Conservation (phyloP, 1,284 basidiomycete genomes). For the Peniophora sp. region DNA sequence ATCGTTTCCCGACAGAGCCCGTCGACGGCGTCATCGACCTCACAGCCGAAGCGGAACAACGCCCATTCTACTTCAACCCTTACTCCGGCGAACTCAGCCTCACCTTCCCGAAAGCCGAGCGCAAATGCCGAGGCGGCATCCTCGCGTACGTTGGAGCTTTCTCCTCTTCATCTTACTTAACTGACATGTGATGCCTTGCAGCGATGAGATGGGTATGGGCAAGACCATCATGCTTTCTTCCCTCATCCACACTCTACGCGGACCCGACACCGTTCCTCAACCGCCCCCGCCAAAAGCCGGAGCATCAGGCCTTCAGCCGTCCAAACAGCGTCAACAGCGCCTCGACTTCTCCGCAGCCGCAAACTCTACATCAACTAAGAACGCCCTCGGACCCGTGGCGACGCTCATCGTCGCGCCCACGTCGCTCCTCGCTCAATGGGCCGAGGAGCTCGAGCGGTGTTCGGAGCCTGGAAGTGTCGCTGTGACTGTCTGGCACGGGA, state of each 20-base stretch:
- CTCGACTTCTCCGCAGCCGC: slow-evolving; percentile 52
- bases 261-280: slow-evolving; percentile 29
- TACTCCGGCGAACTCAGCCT: slow-evolving; percentile 94
- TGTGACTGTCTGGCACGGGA: slow-evolving; percentile 81
- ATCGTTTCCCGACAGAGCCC: slow-evolving; percentile 57
- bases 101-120: slow-evolving; percentile 78
- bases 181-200: slow-evolving; percentile 22
- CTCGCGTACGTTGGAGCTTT: slow-evolving; percentile 62
- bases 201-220: slow-evolving; percentile 70
- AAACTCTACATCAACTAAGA: background rate
- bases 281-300: slow-evolving; percentile 13
- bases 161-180: background rate
- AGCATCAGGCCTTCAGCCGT: slow-evolving; percentile 14
- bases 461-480: slow-evolving; percentile 65
- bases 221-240: slow-evolving; percentile 97
- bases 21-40: slow-evolving; percentile 52
- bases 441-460: slow-evolving; percentile 74
- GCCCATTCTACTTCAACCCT: slow-evolving; percentile 79
- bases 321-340: slow-evolving; percentile 49
- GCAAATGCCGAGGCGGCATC: slow-evolving; percentile 79
- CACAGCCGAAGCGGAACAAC: slow-evolving; percentile 61
- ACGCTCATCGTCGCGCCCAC: slow-evolving; percentile 94
- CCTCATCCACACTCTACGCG: slow-evolving; percentile 76
- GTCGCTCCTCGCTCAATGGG: slow-evolving; percentile 87
- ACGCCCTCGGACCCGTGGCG: slow-evolving; percentile 27